Conservation (phyloP, 208 protist species). For the Leishmania aethiopica region DNA sequence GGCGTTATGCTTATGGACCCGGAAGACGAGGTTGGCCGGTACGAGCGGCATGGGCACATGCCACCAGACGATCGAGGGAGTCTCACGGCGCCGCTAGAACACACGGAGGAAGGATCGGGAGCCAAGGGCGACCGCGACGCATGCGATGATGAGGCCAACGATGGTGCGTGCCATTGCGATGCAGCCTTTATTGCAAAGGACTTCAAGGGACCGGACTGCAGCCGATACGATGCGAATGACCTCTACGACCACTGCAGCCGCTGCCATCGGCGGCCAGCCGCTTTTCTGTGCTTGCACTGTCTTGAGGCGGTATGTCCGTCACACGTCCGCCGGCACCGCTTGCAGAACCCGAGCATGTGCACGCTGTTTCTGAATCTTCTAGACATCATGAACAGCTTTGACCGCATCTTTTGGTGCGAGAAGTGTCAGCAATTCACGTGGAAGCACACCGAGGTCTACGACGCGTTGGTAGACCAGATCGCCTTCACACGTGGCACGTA, state of each 20-base stretch:
- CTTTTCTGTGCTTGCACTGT: conserved; percentile 80
- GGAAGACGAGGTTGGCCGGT: conserved; percentile 60
- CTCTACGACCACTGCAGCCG: conserved; percentile 64
- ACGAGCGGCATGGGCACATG: conserved; percentile 23
- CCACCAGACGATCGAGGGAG: conserved; percentile 8
- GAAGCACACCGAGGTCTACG: conserved; percentile 79
- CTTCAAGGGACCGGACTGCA: conserved; percentile 57
- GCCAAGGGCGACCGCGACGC: background rate
- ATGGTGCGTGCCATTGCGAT: conserved; percentile 52
- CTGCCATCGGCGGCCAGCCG: conserved; percentile 60
- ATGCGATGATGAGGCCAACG: conserved; percentile 25
- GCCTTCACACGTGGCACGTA: conserved; percentile 72
- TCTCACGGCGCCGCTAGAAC: background rate
- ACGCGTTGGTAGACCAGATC: conserved; percentile 72
- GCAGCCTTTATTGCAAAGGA: conserved; percentile 55
- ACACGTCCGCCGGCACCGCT: conserved; percentile 62
- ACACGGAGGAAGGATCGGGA: background rate
- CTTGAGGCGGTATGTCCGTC: conserved; percentile 67
- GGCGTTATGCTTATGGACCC: conserved; percentile 60
- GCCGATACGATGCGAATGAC: conserved; percentile 51
- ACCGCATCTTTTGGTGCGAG: conserved; percentile 85
- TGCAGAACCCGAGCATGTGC: conserved; percentile 37
- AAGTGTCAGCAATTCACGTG: conserved; percentile 73
- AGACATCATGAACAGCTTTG: conserved; percentile 79
- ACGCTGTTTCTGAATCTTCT: conserved; percentile 76